These are phyloP conservation scores for Apiospora rasikravindrae DNA, from an alignment of 2,329 filamentous ascomycete species.

Conservation along the genomic window DNA sequence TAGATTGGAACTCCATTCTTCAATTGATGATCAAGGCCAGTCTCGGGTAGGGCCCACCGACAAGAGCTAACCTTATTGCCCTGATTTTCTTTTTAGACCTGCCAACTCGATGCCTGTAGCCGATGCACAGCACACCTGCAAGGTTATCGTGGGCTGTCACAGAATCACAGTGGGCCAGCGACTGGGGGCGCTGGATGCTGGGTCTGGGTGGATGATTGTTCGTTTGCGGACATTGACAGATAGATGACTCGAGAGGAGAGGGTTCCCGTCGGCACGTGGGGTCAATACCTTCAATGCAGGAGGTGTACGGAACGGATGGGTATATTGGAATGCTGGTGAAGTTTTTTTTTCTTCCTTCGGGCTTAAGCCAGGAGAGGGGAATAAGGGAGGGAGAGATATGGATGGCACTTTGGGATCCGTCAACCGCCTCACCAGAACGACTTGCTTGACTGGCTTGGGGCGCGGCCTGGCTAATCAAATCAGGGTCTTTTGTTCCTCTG, in stretches of 20 bases:
- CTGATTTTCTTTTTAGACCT: conserved; percentile 13
- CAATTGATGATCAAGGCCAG: not conserved
- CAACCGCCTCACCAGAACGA: not conserved
- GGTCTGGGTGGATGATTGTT: not conserved
- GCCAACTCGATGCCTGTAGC: conserved; percentile 6
- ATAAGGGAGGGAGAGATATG: not conserved
- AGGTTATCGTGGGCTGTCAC: conserved; percentile 8
- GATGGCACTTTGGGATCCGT: not conserved
- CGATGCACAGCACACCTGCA: not conserved
- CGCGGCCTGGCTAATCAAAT: not conserved
- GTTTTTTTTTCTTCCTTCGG: not conserved
- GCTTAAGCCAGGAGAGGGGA: not conserved
- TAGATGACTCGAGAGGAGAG: not conserved
- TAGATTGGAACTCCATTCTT: not conserved
- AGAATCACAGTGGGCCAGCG: conserved; percentile 10
- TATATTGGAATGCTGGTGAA: not conserved
- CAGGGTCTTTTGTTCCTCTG: not conserved
- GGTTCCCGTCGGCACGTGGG: conserved; percentile 5
- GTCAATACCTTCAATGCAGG: not conserved
- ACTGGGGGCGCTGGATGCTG: not conserved
- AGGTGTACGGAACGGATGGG: not conserved
- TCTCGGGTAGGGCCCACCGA: not conserved
- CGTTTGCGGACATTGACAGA: not conserved
- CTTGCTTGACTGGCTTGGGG: not conserved
- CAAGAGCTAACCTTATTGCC: conserved; percentile 9